These are phyloP conservation scores for Skeletonema menzelii DNA, from an alignment of 108 stramenopile species.

Conservation along the genomic window DNA sequence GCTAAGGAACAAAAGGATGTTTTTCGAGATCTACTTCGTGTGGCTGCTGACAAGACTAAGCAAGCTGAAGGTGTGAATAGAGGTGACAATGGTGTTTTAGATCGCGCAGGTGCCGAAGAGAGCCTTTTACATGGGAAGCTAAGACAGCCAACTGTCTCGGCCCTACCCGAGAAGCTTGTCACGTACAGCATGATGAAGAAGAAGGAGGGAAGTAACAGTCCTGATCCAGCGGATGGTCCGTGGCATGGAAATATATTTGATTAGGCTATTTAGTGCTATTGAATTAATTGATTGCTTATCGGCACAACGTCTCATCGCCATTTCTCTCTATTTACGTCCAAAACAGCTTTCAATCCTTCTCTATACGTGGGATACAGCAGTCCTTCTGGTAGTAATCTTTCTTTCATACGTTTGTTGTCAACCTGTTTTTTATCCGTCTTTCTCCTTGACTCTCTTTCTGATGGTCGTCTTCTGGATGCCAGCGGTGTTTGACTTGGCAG, in stretches of 20 bases:
- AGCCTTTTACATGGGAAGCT: constrained; percentile 61
- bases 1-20: constrained; percentile 89
- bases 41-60: constrained; percentile 76
- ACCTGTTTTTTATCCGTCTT: constrained; percentile 58
- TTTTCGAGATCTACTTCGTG: constrained; percentile 72
- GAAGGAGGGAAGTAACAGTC: constrained; percentile 30
- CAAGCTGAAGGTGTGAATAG: constrained; percentile 34
- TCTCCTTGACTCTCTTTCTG: constrained; percentile 50
- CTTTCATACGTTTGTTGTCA: constrained; percentile 49
- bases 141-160: constrained; percentile 42
- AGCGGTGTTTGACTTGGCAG: background rate
- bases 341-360: constrained; percentile 50
- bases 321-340: constrained; percentile 13
- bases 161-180: constrained; percentile 77
- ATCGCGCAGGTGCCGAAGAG: constrained; percentile 66
- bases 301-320: background rate
- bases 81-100: constrained; percentile 53
- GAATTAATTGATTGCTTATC: background rate
- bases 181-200: constrained; percentile 66
- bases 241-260: constrained; percentile 45
- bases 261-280: background rate
- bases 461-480: background rate
- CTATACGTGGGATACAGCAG: constrained; percentile 65
- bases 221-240: constrained; percentile 19
- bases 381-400: constrained; percentile 26